Evolutionary conservation across 768 basidiomycete species (phyloP), one percentile per base, ranked within the genome.

Genomic region (Tephrocybe sp.): DNA sequence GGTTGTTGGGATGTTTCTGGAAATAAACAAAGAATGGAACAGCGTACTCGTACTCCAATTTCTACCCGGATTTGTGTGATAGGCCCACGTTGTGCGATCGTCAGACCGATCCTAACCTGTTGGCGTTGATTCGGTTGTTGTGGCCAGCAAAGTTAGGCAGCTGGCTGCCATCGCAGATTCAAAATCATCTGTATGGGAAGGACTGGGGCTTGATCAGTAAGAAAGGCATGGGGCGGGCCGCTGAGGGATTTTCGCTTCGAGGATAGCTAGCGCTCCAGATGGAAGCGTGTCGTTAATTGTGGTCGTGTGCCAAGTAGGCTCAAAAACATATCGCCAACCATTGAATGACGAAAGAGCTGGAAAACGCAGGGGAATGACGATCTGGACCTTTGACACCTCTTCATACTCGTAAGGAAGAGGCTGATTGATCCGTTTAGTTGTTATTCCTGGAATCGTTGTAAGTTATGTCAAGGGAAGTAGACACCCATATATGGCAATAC

Each of bases 321-420:
- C 23, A 18, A 48, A 46, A 52, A 40, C 37, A 22, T 45, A 47
- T 27, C 29, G 40, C 41, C 36, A 42, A 41, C 39, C 5, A 47
- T 41, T 27, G 23, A 25, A 22, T 15, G 21, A n/a, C 37, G 36
- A 29, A 47, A 25, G 27, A 12, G 47, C 29, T 47, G 36, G 30
- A 19, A 24, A 19, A n/a, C 19, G 18, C 16, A 18, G 7, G 16
- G 25, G 33, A 27, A 42, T 34, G 33, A 24, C 24, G 21, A 30
- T 36, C 30, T 10, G 52, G 52, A 53, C 52, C 52, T 55, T 50
- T 46, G 50, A 56, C 50, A 52, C 50, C 42, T 47, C 40, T 56
- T 56, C 42, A 53, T 53, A 31, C 31, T 21, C 47, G 13, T 16
- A 36, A 34, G 27, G 27, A 41, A 12, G 31, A 37, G 22, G 25